phyloP scores from a whole-genome alignment of 2,329 filamentous ascomycete species.

The Lizonia empirigonia region DNA sequence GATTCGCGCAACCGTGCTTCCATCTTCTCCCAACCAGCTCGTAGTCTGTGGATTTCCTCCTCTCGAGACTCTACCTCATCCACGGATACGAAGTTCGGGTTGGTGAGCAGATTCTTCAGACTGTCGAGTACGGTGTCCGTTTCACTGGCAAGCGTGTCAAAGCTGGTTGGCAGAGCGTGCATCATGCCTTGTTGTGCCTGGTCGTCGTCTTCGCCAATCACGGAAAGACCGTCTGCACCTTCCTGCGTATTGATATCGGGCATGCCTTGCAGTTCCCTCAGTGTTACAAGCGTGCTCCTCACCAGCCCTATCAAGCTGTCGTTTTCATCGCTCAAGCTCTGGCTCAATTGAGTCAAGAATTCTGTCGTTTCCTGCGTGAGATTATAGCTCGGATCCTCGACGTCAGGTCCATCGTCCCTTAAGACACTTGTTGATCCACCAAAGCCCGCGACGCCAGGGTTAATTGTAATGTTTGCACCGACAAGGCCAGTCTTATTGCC shows the following conservation, averaged over 20 bases:
- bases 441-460: slow-evolving; percentile 40
- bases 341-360: slow-evolving; percentile 84
- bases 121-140: slow-evolving; percentile 80
- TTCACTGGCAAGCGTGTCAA: slow-evolving; percentile 72
- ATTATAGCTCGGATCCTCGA: slow-evolving; percentile 66
- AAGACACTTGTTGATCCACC: slow-evolving; percentile 45
- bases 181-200: slow-evolving; percentile 40
- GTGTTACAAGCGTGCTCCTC: slow-evolving; percentile 69
- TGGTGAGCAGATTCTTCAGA: slow-evolving; percentile 82
- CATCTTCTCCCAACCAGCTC: slow-evolving; percentile 91
- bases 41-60: slow-evolving; percentile 82
- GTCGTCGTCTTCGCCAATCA: slow-evolving; percentile 43
- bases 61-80: slow-evolving; percentile 94
- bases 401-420: slow-evolving; percentile 60
- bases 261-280: slow-evolving; percentile 69
- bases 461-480: slow-evolving; percentile 57
- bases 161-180: slow-evolving; percentile 61
- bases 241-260: slow-evolving; percentile 41
- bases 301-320: slow-evolving; percentile 77
- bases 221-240: slow-evolving; percentile 34
- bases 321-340: slow-evolving; percentile 88
- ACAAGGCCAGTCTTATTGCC: slow-evolving; percentile 55
- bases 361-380: slow-evolving; percentile 87
- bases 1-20: slow-evolving; percentile 89
- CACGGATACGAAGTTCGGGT: slow-evolving; percentile 93